Conservation (phyloP, 2,329 filamentous ascomycete genomes). For the Teratosphaeria destructans region DNA sequence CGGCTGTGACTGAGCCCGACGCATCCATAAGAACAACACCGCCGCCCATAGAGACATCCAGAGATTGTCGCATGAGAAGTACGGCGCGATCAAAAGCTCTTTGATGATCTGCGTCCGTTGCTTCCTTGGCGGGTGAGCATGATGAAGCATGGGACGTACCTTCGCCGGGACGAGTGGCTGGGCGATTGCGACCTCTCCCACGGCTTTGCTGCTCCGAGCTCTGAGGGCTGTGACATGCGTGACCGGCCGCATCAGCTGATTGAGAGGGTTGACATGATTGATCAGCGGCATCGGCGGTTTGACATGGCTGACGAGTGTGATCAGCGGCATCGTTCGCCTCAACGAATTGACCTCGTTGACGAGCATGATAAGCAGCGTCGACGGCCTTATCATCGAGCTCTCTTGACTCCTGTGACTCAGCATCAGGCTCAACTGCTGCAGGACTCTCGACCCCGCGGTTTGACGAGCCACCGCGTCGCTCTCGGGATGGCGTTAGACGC, state of each 20-base stretch:
- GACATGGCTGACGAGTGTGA: not conserved
- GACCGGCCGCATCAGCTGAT: not conserved
- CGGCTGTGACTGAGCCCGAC: not conserved
- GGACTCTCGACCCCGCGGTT: not conserved
- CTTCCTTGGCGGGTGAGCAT: constrained; percentile 10
- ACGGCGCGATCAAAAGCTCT: constrained; percentile 38
- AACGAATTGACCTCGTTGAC: not conserved
- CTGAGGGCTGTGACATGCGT: not conserved
- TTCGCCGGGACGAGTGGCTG: not conserved
- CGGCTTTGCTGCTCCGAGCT: not conserved
- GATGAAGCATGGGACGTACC: not conserved
- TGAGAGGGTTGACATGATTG: not conserved
- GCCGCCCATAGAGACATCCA: constrained; percentile 28
- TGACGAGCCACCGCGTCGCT: not conserved
- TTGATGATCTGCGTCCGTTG: constrained; percentile 19
- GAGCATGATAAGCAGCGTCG: not conserved
- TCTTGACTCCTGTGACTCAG: not conserved
- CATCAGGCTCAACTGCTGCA: not conserved
- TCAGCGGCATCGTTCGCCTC: not conserved
- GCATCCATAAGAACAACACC: constrained; percentile 34
- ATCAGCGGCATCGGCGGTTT: not conserved
- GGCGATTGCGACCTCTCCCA: not conserved
- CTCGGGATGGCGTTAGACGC: not conserved
- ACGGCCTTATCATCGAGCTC: not conserved
- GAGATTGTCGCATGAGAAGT: constrained; percentile 35